These are phyloP conservation scores for Solanum sejunctum DNA, from an alignment of 257 asterid genomes.

Conservation along the genomic window DNA sequence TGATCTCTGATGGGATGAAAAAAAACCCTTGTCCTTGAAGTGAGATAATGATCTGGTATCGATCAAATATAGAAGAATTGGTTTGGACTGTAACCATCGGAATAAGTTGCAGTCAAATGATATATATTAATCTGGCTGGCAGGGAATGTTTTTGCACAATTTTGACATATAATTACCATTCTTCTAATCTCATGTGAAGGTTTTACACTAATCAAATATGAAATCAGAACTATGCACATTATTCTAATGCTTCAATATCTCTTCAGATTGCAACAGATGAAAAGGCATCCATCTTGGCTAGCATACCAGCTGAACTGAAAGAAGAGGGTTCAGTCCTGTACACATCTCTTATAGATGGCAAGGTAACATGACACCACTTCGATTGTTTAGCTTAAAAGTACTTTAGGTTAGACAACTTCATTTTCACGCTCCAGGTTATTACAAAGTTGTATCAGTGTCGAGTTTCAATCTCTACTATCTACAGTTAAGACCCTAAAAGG, in stretches of 20 bases:
- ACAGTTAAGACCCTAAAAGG: neutral
- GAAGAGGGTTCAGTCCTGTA: slow-evolving; percentile 69
- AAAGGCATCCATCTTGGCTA: slow-evolving; percentile 65
- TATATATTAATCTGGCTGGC: neutral
- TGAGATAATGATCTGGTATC: neutral
- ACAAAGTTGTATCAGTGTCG: neutral
- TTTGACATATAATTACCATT: neutral
- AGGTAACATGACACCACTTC: slow-evolving; percentile 41
- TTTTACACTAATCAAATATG: neutral
- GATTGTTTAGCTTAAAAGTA: neutral
- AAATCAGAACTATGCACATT: neutral
- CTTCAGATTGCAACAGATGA: slow-evolving; percentile 71
- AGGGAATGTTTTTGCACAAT: neutral
- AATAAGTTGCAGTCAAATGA: neutral
- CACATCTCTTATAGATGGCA: slow-evolving; percentile 73
- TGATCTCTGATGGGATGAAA: neutral
- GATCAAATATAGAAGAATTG: neutral
- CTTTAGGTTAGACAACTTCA: neutral
- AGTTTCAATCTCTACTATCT: neutral
- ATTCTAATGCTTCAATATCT: neutral
- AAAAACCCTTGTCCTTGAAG: neutral
- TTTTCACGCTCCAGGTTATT: neutral
- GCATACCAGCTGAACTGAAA: slow-evolving; percentile 60
- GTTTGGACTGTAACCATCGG: neutral
- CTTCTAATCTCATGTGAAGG: neutral